Percentiles rank a stretch among this genome's conserved stretches.
Conservation (phyloP, 352 stramenopile species). For the Phytophthora foliorum region DNA sequence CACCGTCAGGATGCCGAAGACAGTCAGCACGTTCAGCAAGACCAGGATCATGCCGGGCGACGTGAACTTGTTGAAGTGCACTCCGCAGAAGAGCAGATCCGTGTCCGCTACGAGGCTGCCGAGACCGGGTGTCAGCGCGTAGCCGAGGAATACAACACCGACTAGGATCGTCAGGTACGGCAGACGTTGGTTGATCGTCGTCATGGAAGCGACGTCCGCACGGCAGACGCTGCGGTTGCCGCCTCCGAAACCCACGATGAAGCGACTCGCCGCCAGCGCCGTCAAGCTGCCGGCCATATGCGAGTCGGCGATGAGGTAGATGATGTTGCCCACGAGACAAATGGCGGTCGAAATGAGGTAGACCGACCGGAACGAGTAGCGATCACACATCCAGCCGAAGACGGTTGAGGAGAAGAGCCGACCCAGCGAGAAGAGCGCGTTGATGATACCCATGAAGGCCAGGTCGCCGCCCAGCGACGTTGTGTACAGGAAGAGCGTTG, state of each 20-base stretch:
- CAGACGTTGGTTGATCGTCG: slow-evolving; percentile 73
- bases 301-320: slow-evolving; percentile 73
- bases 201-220: slow-evolving; percentile 75
- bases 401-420: slow-evolving; percentile 77
- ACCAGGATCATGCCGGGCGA: slow-evolving; percentile 69
- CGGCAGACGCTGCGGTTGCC: slow-evolving; percentile 81
- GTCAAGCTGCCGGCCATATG: slow-evolving; percentile 65
- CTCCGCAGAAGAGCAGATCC: slow-evolving; percentile 54
- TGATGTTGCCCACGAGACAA: slow-evolving; percentile 74
- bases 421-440: slow-evolving; percentile 76
- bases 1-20: slow-evolving; percentile 64
- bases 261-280: slow-evolving; percentile 63
- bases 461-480: slow-evolving; percentile 76
- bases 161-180: slow-evolving; percentile 79
- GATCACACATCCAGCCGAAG: slow-evolving; percentile 87
- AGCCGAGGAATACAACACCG: slow-evolving; percentile 78
- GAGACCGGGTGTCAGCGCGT: slow-evolving; percentile 71
- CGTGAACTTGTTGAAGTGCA: slow-evolving; percentile 82
- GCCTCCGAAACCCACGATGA: slow-evolving; percentile 78
- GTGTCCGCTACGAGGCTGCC: slow-evolving; percentile 65
- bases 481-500: slow-evolving; percentile 86
- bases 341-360: slow-evolving; percentile 81
- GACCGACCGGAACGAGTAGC: slow-evolving; percentile 80
- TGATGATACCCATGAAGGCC: slow-evolving; percentile 80
- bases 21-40: slow-evolving; percentile 65